Evolutionary conservation across 148 eudicot genomes (phyloP).

Genomic region (Nepenthes gracilis): DNA sequence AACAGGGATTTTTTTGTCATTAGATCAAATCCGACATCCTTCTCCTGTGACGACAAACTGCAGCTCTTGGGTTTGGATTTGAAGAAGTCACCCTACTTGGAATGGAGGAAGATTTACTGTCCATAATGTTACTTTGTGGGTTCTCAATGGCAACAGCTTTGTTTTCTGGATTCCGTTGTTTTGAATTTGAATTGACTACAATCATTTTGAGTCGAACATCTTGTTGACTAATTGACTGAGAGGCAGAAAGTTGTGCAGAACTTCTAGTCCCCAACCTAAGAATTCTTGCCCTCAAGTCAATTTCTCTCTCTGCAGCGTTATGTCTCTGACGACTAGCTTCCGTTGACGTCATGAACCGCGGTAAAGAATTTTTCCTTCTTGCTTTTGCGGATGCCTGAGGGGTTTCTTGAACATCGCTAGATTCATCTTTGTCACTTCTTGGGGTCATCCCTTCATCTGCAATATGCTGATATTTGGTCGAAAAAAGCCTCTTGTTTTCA

Average conservation of each 20-base stretch:
- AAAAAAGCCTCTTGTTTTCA: conserved; percentile 34
- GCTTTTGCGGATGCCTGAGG: conserved; percentile 25
- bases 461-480: conserved; percentile 4
- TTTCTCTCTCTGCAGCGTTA: conserved; percentile 24
- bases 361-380: conserved; percentile 28
- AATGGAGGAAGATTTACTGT: conserved; percentile 16
- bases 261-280: conserved; percentile 49
- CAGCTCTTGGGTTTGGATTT: conserved; percentile 27
- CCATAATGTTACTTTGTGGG: conserved; percentile 16
- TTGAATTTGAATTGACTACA: conserved; percentile 22
- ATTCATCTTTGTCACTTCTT: conserved; percentile 12
- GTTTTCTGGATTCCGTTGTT: conserved; percentile 16
- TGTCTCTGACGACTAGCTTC: conserved; percentile 51
- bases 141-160: conserved; percentile 20
- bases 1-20: conserved; percentile 1
- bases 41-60: conserved; percentile 41
- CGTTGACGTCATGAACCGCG: conserved; percentile 60
- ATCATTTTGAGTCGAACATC: conserved; percentile 48
- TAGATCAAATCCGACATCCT: conserved; percentile 42
- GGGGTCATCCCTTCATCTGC: conserved; percentile 19
- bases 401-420: conserved; percentile 14
- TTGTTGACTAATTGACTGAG: conserved; percentile 42
- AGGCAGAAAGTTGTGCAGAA: conserved; percentile 38
- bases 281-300: conserved; percentile 23
- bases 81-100: conserved; percentile 26